These are phyloP conservation scores for Aspergillus saccharolyticus DNA, from an alignment of 495 filamentous ascomycete genomes.

Conservation along the genomic window DNA sequence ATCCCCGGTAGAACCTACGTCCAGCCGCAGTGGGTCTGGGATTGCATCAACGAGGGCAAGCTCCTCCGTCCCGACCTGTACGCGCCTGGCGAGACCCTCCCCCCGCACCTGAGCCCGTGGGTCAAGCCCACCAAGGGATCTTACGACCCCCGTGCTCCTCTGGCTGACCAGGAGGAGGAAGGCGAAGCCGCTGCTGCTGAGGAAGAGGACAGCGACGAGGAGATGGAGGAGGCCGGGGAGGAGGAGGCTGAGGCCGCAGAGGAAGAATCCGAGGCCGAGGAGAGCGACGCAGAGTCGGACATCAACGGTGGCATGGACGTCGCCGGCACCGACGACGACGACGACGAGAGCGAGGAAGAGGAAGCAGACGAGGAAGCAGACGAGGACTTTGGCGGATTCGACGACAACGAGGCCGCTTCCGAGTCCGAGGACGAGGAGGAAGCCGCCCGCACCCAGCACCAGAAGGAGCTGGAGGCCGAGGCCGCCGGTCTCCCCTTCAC, in stretches of 20 bases:
- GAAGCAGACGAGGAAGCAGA: slow-evolving; percentile 35
- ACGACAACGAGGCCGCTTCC: slow-evolving; percentile 36
- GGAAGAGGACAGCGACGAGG: slow-evolving; percentile 45
- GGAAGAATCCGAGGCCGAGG: slow-evolving; percentile 32
- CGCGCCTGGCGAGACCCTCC: slow-evolving; percentile 79
- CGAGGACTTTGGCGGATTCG: slow-evolving; percentile 38
- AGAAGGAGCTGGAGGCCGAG: slow-evolving; percentile 90
- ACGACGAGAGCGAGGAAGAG: slow-evolving; percentile 40
- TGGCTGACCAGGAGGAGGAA: slow-evolving; percentile 73
- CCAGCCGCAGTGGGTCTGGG: slow-evolving; percentile 98
- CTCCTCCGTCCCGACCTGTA: slow-evolving; percentile 85
- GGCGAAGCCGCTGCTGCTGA: slow-evolving; percentile 67
- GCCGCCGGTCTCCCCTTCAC: slow-evolving; percentile 55
- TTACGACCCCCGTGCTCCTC: slow-evolving; percentile 80
- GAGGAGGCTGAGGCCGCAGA: slow-evolving; percentile 14
- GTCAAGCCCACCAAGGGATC: slow-evolving; percentile 76
- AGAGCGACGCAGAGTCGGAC: slow-evolving; percentile 54
- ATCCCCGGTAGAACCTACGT: slow-evolving; percentile 87
- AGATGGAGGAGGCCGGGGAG: slow-evolving; percentile 37
- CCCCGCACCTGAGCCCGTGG: slow-evolving; percentile 94
- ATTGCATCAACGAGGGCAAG: slow-evolving; percentile 84
- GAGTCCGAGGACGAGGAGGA: slow-evolving; percentile 53
- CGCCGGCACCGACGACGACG: slow-evolving; percentile 45
- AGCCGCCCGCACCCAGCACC: slow-evolving; percentile 54
- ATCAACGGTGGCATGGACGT: slow-evolving; percentile 59